Evolutionary conservation across 2,329 filamentous ascomycete species (phyloP).

Genomic region (Penicillium frequentans): DNA sequence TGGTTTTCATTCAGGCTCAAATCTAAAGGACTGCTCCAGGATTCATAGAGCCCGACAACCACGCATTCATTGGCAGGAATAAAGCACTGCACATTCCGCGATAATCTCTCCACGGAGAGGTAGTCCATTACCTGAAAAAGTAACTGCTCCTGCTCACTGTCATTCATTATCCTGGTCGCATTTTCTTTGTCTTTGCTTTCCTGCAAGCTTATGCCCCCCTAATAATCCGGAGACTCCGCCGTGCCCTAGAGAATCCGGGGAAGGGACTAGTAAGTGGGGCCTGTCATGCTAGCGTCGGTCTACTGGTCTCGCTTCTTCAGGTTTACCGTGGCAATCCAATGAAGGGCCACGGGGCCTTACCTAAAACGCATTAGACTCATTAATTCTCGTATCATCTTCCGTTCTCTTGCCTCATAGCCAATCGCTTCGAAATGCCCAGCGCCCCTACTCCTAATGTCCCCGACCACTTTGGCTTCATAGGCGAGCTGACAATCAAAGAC

Average conservation of each 20-base stretch:
- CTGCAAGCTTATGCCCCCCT: background rate
- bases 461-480: background rate
- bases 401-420: background rate
- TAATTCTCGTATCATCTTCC: background rate
- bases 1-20: background rate
- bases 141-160: too few relatives aligned
- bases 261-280: slow-evolving; percentile 2
- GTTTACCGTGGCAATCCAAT: background rate
- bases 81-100: background rate
- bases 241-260: slow-evolving; percentile 8
- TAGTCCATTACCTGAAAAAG: too few relatives aligned
- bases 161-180: background rate
- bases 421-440: slow-evolving; percentile 6
- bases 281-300: background rate
- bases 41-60: background rate
- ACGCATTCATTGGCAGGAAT: background rate
- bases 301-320: background rate
- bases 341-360: background rate
- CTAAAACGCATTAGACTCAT: background rate
- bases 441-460: background rate
- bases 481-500: background rate
- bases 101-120: background rate
- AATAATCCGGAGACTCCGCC: background rate
- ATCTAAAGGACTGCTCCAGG: background rate
- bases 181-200: background rate